Base-by-base conservation (phyloP, 768 basidiomycete genomes). In the Suillus variegatus region DNA sequence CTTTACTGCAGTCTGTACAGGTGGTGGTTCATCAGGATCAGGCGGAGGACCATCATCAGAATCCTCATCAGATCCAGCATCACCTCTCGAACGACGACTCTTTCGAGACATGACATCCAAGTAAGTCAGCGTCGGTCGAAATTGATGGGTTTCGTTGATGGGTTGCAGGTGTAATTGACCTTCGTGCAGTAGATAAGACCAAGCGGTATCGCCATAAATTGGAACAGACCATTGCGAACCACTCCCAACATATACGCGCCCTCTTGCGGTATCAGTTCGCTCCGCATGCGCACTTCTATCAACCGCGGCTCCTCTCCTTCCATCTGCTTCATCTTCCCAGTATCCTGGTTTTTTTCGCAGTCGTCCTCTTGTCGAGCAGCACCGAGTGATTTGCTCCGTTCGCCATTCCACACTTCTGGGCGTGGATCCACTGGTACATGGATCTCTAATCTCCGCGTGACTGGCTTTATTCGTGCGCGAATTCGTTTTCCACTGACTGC, bases 401-500 rank as follows among this genome's bases (percentile, higher is more conserved):
- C 90, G n/a, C 74, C 73, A 70, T 91, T 94, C 88, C 90, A 93
- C 18, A 95, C 91, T 67, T 93, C 92, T 20, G 86, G 79, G 43
- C 93, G 87, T 25, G 86, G 86, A 73, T 95, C 93, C n/a, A 87
- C 85, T 6, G 93, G 93, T 14, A 95, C 83, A 74, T 93, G 92
- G 28, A 95, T 82, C 74, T 95, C 93, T 40, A 91, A 74, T 68
- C 88, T 81, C 61, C 82, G 84, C 44, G 84, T 81, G 46, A 81
- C 78, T 4, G 88, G 84, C 75, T 93, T 94, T 67, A 88, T 78
- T 41, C 93, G 86, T 7, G 92, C 92, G 41, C 82, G 82, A 63
- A 95, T 91, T 28, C 86, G 84, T 76, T 94, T 94, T 8, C 94
- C 93, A 70, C 86, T 89, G 41, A 83, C 72, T 46, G 78, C 74